Evolutionary conservation across 1,284 basidiomycete genomes (phyloP), one percentile per base, ranked within the genome.

Genomic region (Afroboletus lepidellus): DNA sequence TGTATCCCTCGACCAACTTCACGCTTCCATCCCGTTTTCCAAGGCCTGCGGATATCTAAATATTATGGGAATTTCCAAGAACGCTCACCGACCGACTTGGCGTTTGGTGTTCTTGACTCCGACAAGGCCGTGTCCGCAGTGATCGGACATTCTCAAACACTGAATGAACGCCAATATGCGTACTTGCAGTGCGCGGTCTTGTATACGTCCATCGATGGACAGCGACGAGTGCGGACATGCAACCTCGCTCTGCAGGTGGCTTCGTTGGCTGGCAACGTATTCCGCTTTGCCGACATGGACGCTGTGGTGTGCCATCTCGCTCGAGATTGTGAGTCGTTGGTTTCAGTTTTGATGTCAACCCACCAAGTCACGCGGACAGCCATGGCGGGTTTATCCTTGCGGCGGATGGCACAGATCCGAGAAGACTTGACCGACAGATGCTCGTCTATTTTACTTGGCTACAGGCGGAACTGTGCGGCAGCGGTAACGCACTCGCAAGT

Each of bases 261-360:
- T 2, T 81, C 85, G 43, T 73, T 98, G 52, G 91, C 95, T 12
- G 93, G 87, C 16, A 97, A 92, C 65, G 87, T 99, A 6, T 99
- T 96, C 76, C 83, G 91, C 48, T 92, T 79, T 69, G 94, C 94
- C 23, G 97, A 99, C 71, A 80, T 95, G 75, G 96, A 99, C 61
- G 82, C 90, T 3, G 83, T 87, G 0, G 78, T 96, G 11, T 80
- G 84, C 29, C 78, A 89, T 66, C 72, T 93, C 57, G 75, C 87
- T 33, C 92, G 95, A 63, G 85, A 92, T 69, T 86, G 94, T 93
- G 54, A 65, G 78, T 64, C 8, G 15, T 51, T 20, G 15, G 8
- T 34, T 27, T 12, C 38, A 15, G 1, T 44, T 30, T 16, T 43
- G 45, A 21, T 20, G n/a, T 41, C 38, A 16, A 9, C 2, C 13